Evolutionary conservation across 2,329 filamentous ascomycete species (phyloP).

Genomic region (Colletotrichum sp.): DNA sequence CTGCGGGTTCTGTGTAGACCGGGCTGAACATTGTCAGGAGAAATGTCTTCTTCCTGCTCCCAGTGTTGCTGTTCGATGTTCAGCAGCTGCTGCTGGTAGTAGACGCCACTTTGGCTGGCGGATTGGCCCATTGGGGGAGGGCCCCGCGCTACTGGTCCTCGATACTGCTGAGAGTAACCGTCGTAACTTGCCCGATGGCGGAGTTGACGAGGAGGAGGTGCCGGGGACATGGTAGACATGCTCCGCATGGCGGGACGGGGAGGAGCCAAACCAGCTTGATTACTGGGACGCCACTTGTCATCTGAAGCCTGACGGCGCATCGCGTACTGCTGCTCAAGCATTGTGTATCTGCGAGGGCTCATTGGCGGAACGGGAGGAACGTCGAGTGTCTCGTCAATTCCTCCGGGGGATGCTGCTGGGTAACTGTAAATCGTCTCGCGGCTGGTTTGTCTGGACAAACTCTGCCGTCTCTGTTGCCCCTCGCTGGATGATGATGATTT

Average conservation of each 20-base stretch:
- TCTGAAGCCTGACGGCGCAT: constrained; percentile 6
- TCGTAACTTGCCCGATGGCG: constrained; percentile 39
- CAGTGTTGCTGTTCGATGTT: constrained; percentile 26
- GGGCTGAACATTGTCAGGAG: constrained; percentile 35
- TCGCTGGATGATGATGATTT: constrained; percentile 37
- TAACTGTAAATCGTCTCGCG: constrained; percentile 26
- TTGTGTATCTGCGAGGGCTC: constrained; percentile 22
- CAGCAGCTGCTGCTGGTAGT: constrained; percentile 19
- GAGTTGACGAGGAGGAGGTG: constrained; percentile 23
- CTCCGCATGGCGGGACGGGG: neutral
- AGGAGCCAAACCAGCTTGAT: neutral
- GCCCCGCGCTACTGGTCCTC: constrained; percentile 12
- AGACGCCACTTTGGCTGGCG: constrained; percentile 5
- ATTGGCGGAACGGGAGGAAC: constrained; percentile 27
- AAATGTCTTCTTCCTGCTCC: constrained; percentile 28
- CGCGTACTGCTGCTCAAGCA: constrained; percentile 5
- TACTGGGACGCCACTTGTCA: neutral
- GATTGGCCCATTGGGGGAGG: constrained; percentile 12
- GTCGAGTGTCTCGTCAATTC: constrained; percentile 12
- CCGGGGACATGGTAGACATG: neutral
- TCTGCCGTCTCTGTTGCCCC: constrained; percentile 7
- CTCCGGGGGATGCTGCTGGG: constrained; percentile 21
- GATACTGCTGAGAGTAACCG: constrained; percentile 23
- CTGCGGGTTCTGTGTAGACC: constrained; percentile 22
- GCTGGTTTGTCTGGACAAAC: constrained; percentile 20